A percentile compares a stretch with the other conserved stretches of the same genome.
phyloP scores from a whole-genome alignment of 495 filamentous ascomycete genomes.

The Achaetomiella virescens region DNA sequence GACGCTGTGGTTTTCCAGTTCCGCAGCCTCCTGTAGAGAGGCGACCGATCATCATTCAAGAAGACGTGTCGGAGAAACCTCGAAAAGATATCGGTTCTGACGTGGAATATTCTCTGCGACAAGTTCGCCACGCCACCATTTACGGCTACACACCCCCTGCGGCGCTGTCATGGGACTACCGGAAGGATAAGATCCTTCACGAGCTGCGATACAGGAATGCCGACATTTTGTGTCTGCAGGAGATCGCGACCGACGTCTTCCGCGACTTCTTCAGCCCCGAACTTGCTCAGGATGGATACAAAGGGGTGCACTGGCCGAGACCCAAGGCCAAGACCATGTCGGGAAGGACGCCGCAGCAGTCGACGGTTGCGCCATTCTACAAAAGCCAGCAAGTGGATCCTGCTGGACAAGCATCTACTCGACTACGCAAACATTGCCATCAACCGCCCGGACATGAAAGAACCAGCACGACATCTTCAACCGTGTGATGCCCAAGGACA shows the following conservation, averaged over 20 bases:
- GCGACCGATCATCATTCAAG: constrained; percentile 42
- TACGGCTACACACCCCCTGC: constrained; percentile 84
- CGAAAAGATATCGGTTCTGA: constrained; percentile 66
- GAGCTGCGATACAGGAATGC: constrained; percentile 75
- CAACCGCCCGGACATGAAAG: constrained; percentile 89
- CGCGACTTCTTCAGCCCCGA: constrained; percentile 80
- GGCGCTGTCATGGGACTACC: constrained; percentile 78
- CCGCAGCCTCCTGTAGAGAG: constrained; percentile 58
- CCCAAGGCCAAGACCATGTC: constrained; percentile 83
- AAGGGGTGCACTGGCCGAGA: constrained; percentile 85
- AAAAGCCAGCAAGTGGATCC: constrained; percentile 84
- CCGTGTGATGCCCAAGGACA: constrained; percentile 93
- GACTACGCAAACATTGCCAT: constrained; percentile 90
- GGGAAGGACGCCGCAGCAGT: constrained; percentile 76
- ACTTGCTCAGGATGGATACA: constrained; percentile 79
- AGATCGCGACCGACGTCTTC: constrained; percentile 84
- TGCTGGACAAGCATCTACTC: constrained; percentile 87
- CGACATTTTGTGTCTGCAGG: constrained; percentile 88
- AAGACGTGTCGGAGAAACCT: constrained; percentile 42
- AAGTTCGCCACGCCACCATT: constrained; percentile 73
- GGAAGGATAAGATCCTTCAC: constrained; percentile 69
- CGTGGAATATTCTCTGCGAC: constrained; percentile 93
- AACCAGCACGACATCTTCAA: constrained; percentile 95
- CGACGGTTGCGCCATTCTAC: constrained; percentile 95
- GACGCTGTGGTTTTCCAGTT: constrained; percentile 36